Evolutionary conservation across 495 filamentous ascomycete genomes (phyloP), one percentile per base, ranked within the genome.

Genomic region (Tuber brumale): DNA sequence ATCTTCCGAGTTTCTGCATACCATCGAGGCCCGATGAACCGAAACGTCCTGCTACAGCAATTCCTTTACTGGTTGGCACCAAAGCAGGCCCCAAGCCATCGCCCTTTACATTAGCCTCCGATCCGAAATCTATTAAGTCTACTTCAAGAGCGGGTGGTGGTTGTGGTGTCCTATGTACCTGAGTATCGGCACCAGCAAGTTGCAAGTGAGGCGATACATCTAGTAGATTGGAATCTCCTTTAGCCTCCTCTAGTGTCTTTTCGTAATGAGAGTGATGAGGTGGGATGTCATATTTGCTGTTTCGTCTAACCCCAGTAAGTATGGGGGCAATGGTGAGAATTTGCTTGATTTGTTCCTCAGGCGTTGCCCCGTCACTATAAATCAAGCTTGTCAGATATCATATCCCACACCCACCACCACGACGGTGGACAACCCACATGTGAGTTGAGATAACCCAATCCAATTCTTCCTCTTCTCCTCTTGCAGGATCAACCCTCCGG

Each of bases 401-500:
- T 37, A 61, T 8, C 18, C 23, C 66, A 14, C 70, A 19, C 23
- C 27, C 0, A 3, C 70, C 42, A 66, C 69, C 41, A 27, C 18
- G 10, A 39, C n/a, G 39, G 43, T 45, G 66, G 73, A 76, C 48
- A 41, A 85, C 91, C 85, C 85, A 97, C 93, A 98, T 90, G 76
- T 91, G 86, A 19, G 96, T 92, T 82, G 94, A 91, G 81, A 99
- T 91, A 80, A 98, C 93, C 93, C 93, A 99, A 84, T 99, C 96
- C 37, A 99, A 86, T 75, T 92, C 91, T 72, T 87, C 89, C 75
- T 89, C 89, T 81, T 97, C 93, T 27, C 94, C 95, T 79, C 96
- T 94, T 71, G 93, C 92, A 10, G 87, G 80, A 21, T 89, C 87
- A 16, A 96, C 90, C 73, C 82, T 83, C 76, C 93, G 88, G 87